Evolutionary conservation across 805 yeast genomes (phyloP), one percentile per base, ranked within the genome.

Genomic region (Metschnikowia drakensbergensis): DNA sequence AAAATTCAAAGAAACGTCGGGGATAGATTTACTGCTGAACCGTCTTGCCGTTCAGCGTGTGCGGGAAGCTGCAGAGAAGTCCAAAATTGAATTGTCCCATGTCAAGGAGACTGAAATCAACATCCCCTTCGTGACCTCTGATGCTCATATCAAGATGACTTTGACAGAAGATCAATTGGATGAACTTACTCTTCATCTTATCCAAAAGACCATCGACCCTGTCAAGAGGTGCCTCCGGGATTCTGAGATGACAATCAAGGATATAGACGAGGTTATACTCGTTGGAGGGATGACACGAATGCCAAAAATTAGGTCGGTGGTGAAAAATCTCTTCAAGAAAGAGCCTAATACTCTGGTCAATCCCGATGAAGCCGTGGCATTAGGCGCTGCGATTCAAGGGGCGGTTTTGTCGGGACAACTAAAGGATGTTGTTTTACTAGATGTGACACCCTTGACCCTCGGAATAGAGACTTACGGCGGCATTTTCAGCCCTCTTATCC

Each of bases 221-320:
- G 89, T 86, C 27, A 81, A 82, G 59, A 80, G 79, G 61, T 90
- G 94, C 37, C 64, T 87, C 40, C 77, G 80, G 58, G 96, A 87
- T 68, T 89, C 94, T 1, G 84, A 80, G 34, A 67, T 87, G 54
- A 72, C 80, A 37, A 72, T 83, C 6, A 75, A 77, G 31, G 88
- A 86, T 32, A 75, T 86, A 42, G 87, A 86, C 60, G 90, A 87
- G 63, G 81, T 87, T 29, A 79, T 87, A 38, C 63, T 87, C 37
- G 95, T 87, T 35, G 96, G 96, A 50, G 96, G 96, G 54, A 87
- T 87, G 95, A 86, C 96, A 3, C 74, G 95, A 66, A 87, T 87
- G 96, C 95, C 95, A 47, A 83, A 81, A 66, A 81, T 87, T 51
- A 71, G 89, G 52, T 75, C 74, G 34, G 72, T 82, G 6, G 92